Base-by-base conservation (phyloP, 2,329 filamentous ascomycete genomes). In the Aspergillus sp. region DNA sequence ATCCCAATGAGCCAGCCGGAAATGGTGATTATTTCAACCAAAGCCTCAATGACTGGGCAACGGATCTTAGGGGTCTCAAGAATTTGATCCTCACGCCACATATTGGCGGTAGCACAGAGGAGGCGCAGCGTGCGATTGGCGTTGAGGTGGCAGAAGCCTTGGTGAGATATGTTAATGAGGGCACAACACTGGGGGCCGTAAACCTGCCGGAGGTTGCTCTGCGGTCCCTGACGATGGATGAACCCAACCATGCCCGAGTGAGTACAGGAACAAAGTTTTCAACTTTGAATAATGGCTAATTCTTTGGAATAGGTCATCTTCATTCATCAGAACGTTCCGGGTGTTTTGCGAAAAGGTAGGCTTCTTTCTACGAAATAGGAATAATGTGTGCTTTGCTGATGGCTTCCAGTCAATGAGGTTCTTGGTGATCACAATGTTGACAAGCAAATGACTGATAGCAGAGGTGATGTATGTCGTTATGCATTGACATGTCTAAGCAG, bases 371-470 rank as follows among this genome's bases (percentile, higher is more conserved):
- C 8, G 3, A 23, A 15, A 7, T 13, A 10, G 8, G 27, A 25
- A 15, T n/a, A 38, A 11, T 10, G 2, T 15, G n/a, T 49, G 8
- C 17, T 39, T 53, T 57, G 59, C 63, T 71, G 62, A 72, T 51
- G 32, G 5, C 30, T 51, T 23, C 21, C 64, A 88, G 95, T 99
- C 67, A 99, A 99, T 82, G 91, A 95, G 72, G 92, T 98, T 64
- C 84, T 99, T 51, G 91, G 90, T 47, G 88, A 96, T 71, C 93
- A 99, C 82, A 99, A 99, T 77, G 93, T 99, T 69, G 94, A 97
- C 81, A 98, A 98, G 84, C 95, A 99, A 80, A 98, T 96, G 82
- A 95, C 91, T 54, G 95, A 98, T 77, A 96, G 90, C 79, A 90
- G 89, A 81, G 94, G 92, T 68, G 94, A 98, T 75, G 89, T 91